These are phyloP conservation scores for Amanita thiersii DNA, from an alignment of 768 basidiomycete genomes.

Conservation along the genomic window DNA sequence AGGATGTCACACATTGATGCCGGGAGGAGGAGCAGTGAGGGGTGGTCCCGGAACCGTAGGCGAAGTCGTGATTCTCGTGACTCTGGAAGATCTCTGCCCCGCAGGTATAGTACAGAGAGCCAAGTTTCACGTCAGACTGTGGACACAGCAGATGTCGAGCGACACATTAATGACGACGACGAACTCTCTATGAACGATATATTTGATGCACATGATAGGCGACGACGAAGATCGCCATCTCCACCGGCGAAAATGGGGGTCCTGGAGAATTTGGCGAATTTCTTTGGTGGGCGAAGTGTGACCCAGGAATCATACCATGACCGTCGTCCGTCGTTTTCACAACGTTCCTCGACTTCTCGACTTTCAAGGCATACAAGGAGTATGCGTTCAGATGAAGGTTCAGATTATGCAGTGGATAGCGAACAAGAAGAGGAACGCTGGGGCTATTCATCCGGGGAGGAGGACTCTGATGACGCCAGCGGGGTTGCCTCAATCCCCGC, in stretches of 20 bases:
- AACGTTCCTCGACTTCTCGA: slow-evolving; percentile 44
- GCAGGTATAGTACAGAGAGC: slow-evolving; percentile 38
- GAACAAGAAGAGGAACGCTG: slow-evolving; percentile 70
- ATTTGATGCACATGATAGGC: slow-evolving; percentile 16
- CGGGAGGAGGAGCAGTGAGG: slow-evolving; percentile 49
- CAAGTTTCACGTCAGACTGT: slow-evolving; percentile 32
- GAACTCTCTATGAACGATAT: slow-evolving; percentile 19
- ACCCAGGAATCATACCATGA: slow-evolving; percentile 28
- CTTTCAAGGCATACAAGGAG: slow-evolving; percentile 40
- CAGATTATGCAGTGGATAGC: slow-evolving; percentile 47
- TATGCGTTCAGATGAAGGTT: slow-evolving; percentile 35
- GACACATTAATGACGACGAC: slow-evolving; percentile 20
- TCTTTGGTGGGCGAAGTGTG: slow-evolving; percentile 47
- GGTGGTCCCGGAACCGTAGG: slow-evolving; percentile 38
- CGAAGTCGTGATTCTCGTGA: slow-evolving; percentile 42
- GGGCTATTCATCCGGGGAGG: slow-evolving; percentile 89
- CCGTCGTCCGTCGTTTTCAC: slow-evolving; percentile 50
- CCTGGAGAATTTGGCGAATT: slow-evolving; percentile 60
- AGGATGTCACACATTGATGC: slow-evolving; percentile 63
- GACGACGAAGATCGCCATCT: slow-evolving; percentile 24
- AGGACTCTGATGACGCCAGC: slow-evolving; percentile 35
- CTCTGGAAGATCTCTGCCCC: slow-evolving; percentile 20
- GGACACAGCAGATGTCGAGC: slow-evolving; percentile 25
- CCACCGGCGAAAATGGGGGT: slow-evolving; percentile 33
- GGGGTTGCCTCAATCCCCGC: slow-evolving; percentile 41